phyloP scores from a whole-genome alignment of 768 basidiomycete genomes.

The Boletus reticuloceps region DNA sequence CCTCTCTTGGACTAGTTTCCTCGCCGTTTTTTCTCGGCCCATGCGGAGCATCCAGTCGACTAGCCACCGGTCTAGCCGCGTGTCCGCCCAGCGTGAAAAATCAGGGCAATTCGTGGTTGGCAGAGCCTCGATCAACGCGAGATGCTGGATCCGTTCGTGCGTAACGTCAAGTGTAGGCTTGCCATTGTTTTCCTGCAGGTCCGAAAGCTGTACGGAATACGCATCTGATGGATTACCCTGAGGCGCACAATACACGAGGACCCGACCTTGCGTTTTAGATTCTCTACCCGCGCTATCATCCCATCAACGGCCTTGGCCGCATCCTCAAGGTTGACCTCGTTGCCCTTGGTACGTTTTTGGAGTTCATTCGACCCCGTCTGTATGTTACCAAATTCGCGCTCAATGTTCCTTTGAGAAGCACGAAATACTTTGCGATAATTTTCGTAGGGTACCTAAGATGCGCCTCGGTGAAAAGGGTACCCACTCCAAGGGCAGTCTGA shows the following conservation, averaged over 20 bases:
- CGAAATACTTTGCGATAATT: constrained; percentile 88
- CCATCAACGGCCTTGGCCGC: constrained; percentile 61
- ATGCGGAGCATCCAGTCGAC: constrained; percentile 89
- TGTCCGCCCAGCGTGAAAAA: constrained; percentile 76
- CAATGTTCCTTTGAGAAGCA: constrained; percentile 74
- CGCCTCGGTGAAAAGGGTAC: constrained; percentile 9
- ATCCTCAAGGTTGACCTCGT: constrained; percentile 45
- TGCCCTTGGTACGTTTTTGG: constrained; percentile 40
- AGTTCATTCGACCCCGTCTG: constrained; percentile 60
- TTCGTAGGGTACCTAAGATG: constrained; percentile 78
- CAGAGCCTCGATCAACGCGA: constrained; percentile 60
- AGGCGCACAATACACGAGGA: constrained; percentile 17
- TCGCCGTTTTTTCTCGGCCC: constrained; percentile 76
- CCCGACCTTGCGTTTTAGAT: constrained; percentile 83
- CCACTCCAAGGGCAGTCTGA: constrained; percentile 1
- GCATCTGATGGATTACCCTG: constrained; percentile 16
- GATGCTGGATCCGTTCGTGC: constrained; percentile 70
- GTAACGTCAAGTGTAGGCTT: constrained; percentile 67
- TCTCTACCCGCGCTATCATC: constrained; percentile 75
- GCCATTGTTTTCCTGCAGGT: constrained; percentile 46
- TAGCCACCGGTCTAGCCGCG: constrained; percentile 81
- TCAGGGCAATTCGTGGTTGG: constrained; percentile 51
- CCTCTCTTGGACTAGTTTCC: constrained; percentile 69
- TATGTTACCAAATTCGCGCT: constrained; percentile 68
- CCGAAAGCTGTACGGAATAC: constrained; percentile 39